Evolutionary conservation across 495 filamentous ascomycete genomes (phyloP).

Genomic region (Neurospora sp.): DNA sequence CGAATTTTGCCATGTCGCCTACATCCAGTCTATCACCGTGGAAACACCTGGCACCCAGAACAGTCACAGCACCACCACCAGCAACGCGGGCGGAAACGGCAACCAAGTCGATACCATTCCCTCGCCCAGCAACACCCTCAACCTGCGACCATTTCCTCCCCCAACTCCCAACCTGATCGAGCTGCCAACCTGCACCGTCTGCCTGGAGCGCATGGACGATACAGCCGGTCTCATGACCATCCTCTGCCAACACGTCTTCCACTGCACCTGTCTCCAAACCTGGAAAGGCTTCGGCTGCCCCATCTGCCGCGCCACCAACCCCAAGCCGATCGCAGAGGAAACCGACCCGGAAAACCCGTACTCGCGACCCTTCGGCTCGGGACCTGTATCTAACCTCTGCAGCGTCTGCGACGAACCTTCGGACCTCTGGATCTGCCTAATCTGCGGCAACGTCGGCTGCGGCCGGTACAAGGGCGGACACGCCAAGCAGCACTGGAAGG

Average conservation of each 20-base stretch:
- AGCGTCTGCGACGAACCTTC: constrained; percentile 61
- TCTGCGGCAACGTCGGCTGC: constrained; percentile 89
- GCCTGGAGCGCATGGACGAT: constrained; percentile 96
- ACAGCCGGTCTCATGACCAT: constrained; percentile 91
- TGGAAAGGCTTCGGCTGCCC: constrained; percentile 93
- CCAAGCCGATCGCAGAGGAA: constrained; percentile 16
- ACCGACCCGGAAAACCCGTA: constrained; percentile 32
- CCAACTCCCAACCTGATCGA: constrained; percentile 86
- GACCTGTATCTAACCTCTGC: constrained; percentile 44
- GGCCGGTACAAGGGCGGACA: constrained; percentile 90
- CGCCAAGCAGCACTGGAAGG: constrained; percentile 88
- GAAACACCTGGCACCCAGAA: constrained; percentile 29
- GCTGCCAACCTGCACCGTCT: constrained; percentile 92
- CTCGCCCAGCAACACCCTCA: constrained; percentile 35
- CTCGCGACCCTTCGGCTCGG: constrained; percentile 40
- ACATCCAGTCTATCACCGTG: constrained; percentile 77
- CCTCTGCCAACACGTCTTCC: constrained; percentile 95
- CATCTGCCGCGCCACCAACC: constrained; percentile 79
- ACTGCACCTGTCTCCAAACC: constrained; percentile 92
- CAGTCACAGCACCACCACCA: constrained; percentile 20
- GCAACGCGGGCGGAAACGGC: constrained; percentile 49
- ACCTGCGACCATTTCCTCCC: constrained; percentile 76
- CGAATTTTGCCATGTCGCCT: constrained; percentile 93
- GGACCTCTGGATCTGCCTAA: constrained; percentile 90
- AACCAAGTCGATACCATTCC: constrained; percentile 52